A percentile compares a stretch with the other conserved stretches of the same genome.
Evolutionary conservation across 495 filamentous ascomycete genomes (phyloP).

Genomic region (Cercophora newfieldiana): DNA sequence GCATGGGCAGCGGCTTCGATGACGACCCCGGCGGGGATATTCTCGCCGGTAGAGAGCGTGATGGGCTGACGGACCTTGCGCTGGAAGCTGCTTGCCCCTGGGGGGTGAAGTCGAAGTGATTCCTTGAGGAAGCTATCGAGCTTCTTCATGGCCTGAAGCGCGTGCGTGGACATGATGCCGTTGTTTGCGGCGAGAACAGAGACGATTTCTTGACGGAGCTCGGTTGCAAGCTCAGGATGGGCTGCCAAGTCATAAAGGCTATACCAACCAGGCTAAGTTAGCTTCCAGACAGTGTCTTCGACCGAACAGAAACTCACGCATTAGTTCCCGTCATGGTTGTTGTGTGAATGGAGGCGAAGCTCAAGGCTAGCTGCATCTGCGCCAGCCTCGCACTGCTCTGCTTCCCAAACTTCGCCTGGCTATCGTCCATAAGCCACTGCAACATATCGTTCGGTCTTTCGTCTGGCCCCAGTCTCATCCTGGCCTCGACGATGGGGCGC

Average conservation of each 20-base stretch:
- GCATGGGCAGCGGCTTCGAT: constrained; percentile 36
- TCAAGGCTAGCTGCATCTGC: constrained; percentile 38
- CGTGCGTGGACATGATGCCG: constrained; percentile 29
- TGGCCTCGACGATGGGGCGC: constrained; percentile 29
- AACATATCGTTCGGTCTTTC: constrained; percentile 38
- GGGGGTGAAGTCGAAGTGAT: constrained; percentile 31
- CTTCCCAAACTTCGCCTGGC: constrained; percentile 20
- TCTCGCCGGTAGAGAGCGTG: constrained; percentile 43
- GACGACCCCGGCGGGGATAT: constrained; percentile 38
- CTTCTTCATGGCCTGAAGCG: constrained; percentile 37
- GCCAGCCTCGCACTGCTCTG: constrained; percentile 31
- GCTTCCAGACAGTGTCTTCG: no score
- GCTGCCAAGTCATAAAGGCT: constrained; percentile 43
- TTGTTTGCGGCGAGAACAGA: constrained; percentile 29
- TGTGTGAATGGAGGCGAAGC: constrained; percentile 54
- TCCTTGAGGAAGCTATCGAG: constrained; percentile 41
- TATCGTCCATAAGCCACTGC: constrained; percentile 39
- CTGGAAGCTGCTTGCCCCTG: constrained; percentile 26
- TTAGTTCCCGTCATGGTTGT: constrained; percentile 49
- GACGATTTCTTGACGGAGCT: constrained; percentile 54
- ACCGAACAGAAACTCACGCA: constrained; percentile 13
- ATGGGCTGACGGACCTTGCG: constrained; percentile 41
- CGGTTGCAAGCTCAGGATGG: constrained; percentile 45
- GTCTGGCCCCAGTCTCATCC: constrained; percentile 19
- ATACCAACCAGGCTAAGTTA: no score